These are phyloP conservation scores for Anisodus acutangulus DNA, from an alignment of 257 asterid genomes.

Conservation along the genomic window DNA sequence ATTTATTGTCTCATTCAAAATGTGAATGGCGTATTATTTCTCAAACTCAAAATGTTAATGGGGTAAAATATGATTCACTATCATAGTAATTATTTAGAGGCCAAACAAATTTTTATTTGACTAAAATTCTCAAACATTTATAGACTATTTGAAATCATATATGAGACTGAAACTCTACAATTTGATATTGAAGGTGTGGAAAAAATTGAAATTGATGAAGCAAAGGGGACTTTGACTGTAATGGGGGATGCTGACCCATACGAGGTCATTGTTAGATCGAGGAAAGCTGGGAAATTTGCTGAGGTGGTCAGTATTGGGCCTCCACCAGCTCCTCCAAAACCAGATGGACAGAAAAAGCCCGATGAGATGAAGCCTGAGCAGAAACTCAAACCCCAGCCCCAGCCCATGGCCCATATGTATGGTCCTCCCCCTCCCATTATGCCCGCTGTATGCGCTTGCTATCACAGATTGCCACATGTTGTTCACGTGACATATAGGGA, in stretches of 20 bases:
- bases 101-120: neutral
- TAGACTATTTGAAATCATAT: neutral
- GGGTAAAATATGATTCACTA: no score
- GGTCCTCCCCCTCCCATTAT: conserved; percentile 9
- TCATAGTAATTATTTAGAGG: neutral
- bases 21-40: no score
- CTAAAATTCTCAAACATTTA: neutral
- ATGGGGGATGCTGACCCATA: conserved; percentile 65
- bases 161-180: neutral
- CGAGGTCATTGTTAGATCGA: conserved; percentile 46
- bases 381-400: neutral
- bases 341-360: conserved; percentile 40
- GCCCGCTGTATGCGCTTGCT: neutral
- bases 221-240: conserved; percentile 50
- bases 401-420: no score
- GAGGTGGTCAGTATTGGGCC: conserved; percentile 62
- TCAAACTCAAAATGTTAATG: no score
- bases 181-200: conserved; percentile 47
- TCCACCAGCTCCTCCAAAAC: conserved; percentile 43
- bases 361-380: conserved; percentile 38
- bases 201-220: conserved; percentile 56
- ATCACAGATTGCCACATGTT: conserved; percentile 23
- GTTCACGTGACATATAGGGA: conserved; percentile 28
- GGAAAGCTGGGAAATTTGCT: conserved; percentile 48
- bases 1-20: no score